phyloP scores from a whole-genome alignment of 148 eudicot species.

The Rhododendron molle region DNA sequence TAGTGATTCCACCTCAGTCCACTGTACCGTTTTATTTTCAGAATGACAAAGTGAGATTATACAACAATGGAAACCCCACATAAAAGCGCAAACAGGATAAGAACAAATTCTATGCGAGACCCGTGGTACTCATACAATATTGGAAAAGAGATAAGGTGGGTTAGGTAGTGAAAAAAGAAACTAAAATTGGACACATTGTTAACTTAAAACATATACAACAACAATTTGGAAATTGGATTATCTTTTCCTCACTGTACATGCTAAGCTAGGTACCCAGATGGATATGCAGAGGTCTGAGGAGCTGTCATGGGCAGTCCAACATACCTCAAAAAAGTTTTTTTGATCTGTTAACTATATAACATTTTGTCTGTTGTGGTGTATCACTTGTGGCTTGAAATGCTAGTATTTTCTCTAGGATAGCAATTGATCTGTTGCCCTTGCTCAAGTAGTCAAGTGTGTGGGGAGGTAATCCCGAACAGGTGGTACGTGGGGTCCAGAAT shows the following conservation, averaged over 20 bases:
- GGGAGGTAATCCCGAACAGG: no score
- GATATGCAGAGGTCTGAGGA: no score
- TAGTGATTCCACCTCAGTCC: conserved; percentile 85
- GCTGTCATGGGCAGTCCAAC: no score
- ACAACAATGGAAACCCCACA: conserved; percentile 3
- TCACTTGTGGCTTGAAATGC: no score
- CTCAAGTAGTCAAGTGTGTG: no score
- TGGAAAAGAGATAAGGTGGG: neutral
- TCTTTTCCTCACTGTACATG: neutral
- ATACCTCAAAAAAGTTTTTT: no score
- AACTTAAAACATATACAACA: neutral
- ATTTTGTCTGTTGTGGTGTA: no score
- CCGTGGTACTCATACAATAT: neutral
- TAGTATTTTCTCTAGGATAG: no score
- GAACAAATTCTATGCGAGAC: neutral
- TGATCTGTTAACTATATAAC: no score
- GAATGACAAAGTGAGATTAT: neutral
- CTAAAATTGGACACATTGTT: neutral
- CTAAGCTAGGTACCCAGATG: no score
- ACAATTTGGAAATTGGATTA: neutral
- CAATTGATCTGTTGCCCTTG: no score
- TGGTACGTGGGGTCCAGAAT: no score
- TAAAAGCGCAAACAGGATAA: neutral
- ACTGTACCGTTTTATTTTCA: conserved; percentile 39
- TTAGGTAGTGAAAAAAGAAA: neutral